Evolutionary conservation across 306 rosid species (phyloP), one percentile per base, ranked within the genome.

Genomic region (Sphenostylis stenocarpa): DNA sequence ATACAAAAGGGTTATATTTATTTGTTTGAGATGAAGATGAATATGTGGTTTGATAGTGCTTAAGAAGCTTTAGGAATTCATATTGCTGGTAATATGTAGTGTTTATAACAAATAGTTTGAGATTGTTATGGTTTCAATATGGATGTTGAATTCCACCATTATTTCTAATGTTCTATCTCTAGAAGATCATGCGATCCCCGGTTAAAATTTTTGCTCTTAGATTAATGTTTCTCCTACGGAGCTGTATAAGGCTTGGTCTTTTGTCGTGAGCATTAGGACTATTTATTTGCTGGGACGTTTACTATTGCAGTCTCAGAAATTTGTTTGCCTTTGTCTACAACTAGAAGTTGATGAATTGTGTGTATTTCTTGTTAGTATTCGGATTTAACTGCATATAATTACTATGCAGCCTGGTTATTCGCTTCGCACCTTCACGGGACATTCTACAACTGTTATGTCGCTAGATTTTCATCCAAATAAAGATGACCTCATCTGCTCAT

Each of bases 401-500:
- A 49, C 53, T 34, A 51, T 88, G 89, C 96, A 95, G 99, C 92
- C 90, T 73, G 88, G 94, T 49, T 95, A 90, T 85, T 85, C 99
- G 12, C 92, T 92, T 65, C 93, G 99, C 20, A 95, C 83, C 58
- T 95, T 95, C 73, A 83, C 91, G 44, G 99, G 97, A 76, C 99
- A 95, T 84, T 87, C 91, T 7, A 24, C 88, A 55, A 19, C 92
- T 31, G 99, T 92, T 41, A 89, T 84, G 96, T 95, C 99, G 7
- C 86, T 95, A 69, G 99, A 95, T 85, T 95, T 95, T 88, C 99
- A 95, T 77, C 99, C 97, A 31, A 92, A 85, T 74, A 90, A 91
- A 75, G 97, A 95, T 1, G 99, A 95, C 58, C 93, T 95, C 51
- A 80, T 95, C 53, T 88, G 97, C 89, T 95, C 99, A 26, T 95